Conservation (phyloP, 805 yeast species). For the Wickerhamomyces pijperi region DNA sequence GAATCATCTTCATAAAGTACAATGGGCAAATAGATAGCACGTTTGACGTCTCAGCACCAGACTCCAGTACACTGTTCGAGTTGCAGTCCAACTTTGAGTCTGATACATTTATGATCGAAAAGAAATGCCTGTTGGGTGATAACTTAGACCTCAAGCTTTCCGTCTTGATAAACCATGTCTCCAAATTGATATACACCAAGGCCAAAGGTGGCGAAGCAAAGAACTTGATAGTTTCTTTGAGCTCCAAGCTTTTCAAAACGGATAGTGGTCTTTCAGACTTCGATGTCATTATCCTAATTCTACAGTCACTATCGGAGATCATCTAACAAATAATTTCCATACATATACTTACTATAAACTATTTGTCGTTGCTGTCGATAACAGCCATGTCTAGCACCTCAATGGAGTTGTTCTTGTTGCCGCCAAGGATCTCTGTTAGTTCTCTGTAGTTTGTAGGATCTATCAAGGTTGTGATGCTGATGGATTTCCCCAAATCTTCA, state of each 20-base stretch:
- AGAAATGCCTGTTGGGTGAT: slow-evolving; percentile 14
- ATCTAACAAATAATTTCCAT: background rate
- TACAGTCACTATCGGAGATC: slow-evolving; percentile 1
- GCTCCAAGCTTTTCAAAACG: slow-evolving; percentile 15
- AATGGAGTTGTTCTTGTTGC: slow-evolving; percentile 48
- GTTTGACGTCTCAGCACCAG: slow-evolving; percentile 15
- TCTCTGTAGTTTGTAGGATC: slow-evolving; percentile 80
- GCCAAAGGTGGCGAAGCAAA: slow-evolving; percentile 7
- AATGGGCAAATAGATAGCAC: slow-evolving; percentile 28
- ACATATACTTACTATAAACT: background rate
- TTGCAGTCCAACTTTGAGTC: background rate
- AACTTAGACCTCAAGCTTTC: slow-evolving; percentile 9
- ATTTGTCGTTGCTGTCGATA: slow-evolving; percentile 42
- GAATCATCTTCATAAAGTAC: slow-evolving; percentile 26
- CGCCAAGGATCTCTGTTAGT: slow-evolving; percentile 45
- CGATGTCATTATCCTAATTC: slow-evolving; percentile 8
- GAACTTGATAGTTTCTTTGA: slow-evolving; percentile 12
- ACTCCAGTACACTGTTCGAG: slow-evolving; percentile 7
- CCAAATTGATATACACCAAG: slow-evolving; percentile 11
- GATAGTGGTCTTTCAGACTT: slow-evolving; percentile 7
- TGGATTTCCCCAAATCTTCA: slow-evolving; percentile 31
- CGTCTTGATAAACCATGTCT: slow-evolving; percentile 13
- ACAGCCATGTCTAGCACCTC: slow-evolving; percentile 89
- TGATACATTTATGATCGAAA: slow-evolving; percentile 34
- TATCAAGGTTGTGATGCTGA: slow-evolving; percentile 56